These are phyloP conservation scores for Solanum appendiculatum DNA, from an alignment of 257 asterid genomes.

Conservation along the genomic window DNA sequence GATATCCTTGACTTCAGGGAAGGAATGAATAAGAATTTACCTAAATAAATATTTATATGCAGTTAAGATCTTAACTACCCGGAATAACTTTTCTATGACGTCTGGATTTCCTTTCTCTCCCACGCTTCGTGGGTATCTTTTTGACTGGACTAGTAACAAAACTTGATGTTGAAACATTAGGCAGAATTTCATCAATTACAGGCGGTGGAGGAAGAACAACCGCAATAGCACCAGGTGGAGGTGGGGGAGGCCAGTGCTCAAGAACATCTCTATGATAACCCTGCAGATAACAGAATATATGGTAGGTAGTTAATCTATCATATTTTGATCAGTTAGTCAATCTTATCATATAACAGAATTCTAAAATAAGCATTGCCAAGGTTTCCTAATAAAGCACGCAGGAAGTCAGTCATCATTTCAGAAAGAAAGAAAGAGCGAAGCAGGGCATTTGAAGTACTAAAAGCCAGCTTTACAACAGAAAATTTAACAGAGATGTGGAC, in stretches of 20 bases:
- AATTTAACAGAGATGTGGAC: neutral
- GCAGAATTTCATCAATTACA: neutral
- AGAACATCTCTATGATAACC: constrained; percentile 83
- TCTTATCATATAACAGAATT: neutral
- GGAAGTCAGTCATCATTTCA: neutral
- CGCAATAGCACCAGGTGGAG: constrained; percentile 18
- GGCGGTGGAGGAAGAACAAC: constrained; percentile 42
- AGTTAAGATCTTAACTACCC: constrained; percentile 25
- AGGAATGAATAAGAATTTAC: constrained; percentile 8
- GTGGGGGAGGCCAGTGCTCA: constrained; percentile 46
- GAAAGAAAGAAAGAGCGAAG: neutral
- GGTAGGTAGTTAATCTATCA: neutral
- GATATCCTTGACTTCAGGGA: constrained; percentile 20
- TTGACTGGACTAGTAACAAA: neutral
- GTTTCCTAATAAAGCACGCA: neutral
- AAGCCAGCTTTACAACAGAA: neutral
- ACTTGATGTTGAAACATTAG: constrained; percentile 6
- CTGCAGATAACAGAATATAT: constrained; percentile 18
- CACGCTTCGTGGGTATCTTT: constrained; percentile 37
- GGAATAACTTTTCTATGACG: constrained; percentile 51
- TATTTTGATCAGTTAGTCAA: neutral
- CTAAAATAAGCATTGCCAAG: neutral
- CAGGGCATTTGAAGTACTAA: neutral
- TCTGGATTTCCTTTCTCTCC: constrained; percentile 42
- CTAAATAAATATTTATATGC: constrained; percentile 23